Conservation (phyloP, 2,329 filamentous ascomycete genomes). For the Sporothrix humicola region DNA sequence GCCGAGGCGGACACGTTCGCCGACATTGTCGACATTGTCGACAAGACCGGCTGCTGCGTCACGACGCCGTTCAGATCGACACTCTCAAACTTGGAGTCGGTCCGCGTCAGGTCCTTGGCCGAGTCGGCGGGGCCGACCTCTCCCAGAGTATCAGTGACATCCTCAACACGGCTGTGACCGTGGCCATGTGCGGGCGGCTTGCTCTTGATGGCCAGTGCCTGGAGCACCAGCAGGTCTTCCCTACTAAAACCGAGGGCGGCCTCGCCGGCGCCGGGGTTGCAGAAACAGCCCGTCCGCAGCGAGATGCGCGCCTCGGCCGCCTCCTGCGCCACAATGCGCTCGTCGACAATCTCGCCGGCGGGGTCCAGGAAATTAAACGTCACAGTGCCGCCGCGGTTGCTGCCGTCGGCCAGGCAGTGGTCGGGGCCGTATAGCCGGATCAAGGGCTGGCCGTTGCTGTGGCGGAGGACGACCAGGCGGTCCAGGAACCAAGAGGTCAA, state of each 20-base stretch:
- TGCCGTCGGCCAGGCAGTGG: constrained; percentile 32
- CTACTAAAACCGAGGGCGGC: constrained; percentile 44
- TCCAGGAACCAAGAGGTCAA: constrained; percentile 48
- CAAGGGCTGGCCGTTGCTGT: constrained; percentile 46
- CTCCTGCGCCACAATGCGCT: constrained; percentile 46
- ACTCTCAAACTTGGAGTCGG: background rate
- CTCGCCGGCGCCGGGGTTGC: constrained; percentile 51
- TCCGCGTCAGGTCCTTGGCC: constrained; percentile 2
- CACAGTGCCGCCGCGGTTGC: constrained; percentile 47
- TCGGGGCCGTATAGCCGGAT: constrained; percentile 46
- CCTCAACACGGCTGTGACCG: background rate
- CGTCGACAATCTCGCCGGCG: constrained; percentile 45
- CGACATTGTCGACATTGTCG: background rate
- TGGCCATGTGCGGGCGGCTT: background rate
- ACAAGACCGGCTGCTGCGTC: background rate
- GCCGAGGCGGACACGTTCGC: background rate
- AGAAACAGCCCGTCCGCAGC: constrained; percentile 51
- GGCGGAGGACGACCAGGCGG: constrained; percentile 43
- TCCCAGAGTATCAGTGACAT: background rate
- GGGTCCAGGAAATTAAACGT: constrained; percentile 50
- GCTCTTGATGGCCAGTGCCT: constrained; percentile 31
- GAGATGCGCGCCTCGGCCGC: constrained; percentile 47
- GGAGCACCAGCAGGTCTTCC: constrained; percentile 34
- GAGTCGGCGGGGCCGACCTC: background rate
- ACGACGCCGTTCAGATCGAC: background rate